Base-by-base conservation (phyloP, 306 rosid species). In the Ormosia semicastrata region DNA sequence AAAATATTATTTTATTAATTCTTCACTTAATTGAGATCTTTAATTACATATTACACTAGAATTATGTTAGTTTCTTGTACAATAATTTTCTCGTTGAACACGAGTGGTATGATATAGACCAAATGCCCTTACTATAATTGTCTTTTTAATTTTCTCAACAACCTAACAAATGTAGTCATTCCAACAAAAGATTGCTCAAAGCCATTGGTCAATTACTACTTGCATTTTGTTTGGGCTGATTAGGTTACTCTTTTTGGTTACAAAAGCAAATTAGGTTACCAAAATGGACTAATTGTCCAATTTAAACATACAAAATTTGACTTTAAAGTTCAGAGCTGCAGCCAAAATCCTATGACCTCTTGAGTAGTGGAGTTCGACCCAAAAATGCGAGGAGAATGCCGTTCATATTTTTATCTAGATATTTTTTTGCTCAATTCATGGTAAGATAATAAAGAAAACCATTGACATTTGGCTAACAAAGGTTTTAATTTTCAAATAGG, bases 271-370 rank as follows among this genome's bases (percentile, higher is more conserved):
- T 32, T 76, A n/a, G 70, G 44, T 43, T 44, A 8, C 54, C 46
- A 58, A 9, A 59, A 32, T 75, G 70, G 79, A 75, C 70, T 43
- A 13, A 14, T 75, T 75, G 8, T 59, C 71, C 32, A 46, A 44
- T n/a, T 46, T 9, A 62, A 60, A 44, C 30, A 18, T 43, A 76
- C 32, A 76, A 59, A 12, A n/a, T 36, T 50, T 71, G 47, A 71
- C 34, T 3, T 71, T 39, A 18, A 37, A 33, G 18, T 40, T 46
- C 67, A 11, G 8, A 3, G 11, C 24, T 57, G 53, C 29, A 39
- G 37, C 29, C 53, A 36, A 17, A 44, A 24, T 18, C 63, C 11
- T 24, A 18, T 24, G 24, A 11, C 30, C 33, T 17, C 56, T 7
- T 39, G 7, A 56, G 3, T 2, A 54, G 18, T 36, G 33, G 36